phyloP scores from a whole-genome alignment of 2,329 filamentous ascomycete genomes.

The Ophiostoma sp. region DNA sequence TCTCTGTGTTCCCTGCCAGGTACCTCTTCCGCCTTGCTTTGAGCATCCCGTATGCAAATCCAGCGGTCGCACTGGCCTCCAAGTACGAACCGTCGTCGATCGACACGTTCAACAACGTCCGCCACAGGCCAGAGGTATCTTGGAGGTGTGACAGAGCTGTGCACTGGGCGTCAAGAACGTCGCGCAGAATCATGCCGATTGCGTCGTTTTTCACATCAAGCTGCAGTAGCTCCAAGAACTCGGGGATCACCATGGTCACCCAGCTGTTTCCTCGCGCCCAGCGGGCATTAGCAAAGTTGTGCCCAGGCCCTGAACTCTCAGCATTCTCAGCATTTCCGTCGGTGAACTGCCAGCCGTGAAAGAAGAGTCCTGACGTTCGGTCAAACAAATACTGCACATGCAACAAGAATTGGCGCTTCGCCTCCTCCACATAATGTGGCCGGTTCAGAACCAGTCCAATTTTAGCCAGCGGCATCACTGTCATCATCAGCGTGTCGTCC shows the following conservation, averaged over 20 bases:
- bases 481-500: conserved; percentile 89
- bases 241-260: conserved; percentile 78
- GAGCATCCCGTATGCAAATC: conserved; percentile 74
- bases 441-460: conserved; percentile 66
- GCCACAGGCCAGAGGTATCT: conserved; percentile 60
- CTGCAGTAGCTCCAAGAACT: conserved; percentile 69
- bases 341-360: conserved; percentile 72
- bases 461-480: conserved; percentile 72
- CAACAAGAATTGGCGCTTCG: conserved; percentile 69
- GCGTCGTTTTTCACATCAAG: conserved; percentile 36
- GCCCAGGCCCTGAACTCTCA: conserved; percentile 36
- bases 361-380: conserved; percentile 64
- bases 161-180: conserved; percentile 64
- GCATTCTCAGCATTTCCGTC: not conserved
- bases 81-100: conserved; percentile 64
- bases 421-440: conserved; percentile 69
- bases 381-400: conserved; percentile 78
- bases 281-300: conserved; percentile 54
- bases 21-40: conserved; percentile 68
- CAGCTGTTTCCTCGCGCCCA: conserved; percentile 63
- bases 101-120: conserved; percentile 65
- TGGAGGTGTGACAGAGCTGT: conserved; percentile 59
- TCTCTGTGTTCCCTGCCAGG: conserved; percentile 54
- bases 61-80: conserved; percentile 72
- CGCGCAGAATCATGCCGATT: conserved; percentile 44